Evolutionary conservation across 371 early-diverging fungal genomes (phyloP), one percentile per base, ranked within the genome.

Genomic region (Actinomortierella wolfii): DNA sequence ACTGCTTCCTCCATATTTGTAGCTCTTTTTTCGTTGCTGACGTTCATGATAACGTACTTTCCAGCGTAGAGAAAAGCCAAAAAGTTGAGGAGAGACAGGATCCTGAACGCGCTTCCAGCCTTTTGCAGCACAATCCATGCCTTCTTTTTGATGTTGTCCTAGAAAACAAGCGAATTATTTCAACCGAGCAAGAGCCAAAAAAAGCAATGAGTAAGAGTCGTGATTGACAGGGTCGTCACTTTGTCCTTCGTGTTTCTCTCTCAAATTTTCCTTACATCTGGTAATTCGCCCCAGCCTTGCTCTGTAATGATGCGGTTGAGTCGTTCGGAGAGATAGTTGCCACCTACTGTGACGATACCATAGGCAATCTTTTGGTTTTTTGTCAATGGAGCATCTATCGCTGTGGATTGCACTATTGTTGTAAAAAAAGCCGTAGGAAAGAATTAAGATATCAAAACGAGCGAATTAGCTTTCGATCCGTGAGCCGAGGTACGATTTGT

Each of bases 1-100:
- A n/a, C n/a, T n/a, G n/a, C n/a, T n/a, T n/a, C 41, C 41, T 41
- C 9, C 15, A 41, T 41, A 41, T 9, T 9, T 41, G 15, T 41
- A 41, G 15, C 7, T 41, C 9, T 41, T 7, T 41, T 7, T 41
- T n/a, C 17, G 0, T 40, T 13, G 2, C 9, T 14, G 5, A 41
- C n/a, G 18, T 15, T 8, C 6, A 24, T 18, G n/a, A 15, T 8
- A 26, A 56, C 83, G 64, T 77, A 90, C 87, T 86, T 91, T 57
- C 96, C 96, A 26, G 88, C 86, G 51, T 85, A 86, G 42, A 96
- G 76, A 66, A 95, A 96, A 5, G 89, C 83, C 48, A 94, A 66
- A 66, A 96, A 92, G 76, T 96, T 96, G 25, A 89, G 44, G 40
- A 94, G 59, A 3, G 90, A 82, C 11, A 86, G 79, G 24, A 83